Evolutionary conservation across 176 grass and related monocot genomes (phyloP).

Genomic region (Zizania latifolia): DNA sequence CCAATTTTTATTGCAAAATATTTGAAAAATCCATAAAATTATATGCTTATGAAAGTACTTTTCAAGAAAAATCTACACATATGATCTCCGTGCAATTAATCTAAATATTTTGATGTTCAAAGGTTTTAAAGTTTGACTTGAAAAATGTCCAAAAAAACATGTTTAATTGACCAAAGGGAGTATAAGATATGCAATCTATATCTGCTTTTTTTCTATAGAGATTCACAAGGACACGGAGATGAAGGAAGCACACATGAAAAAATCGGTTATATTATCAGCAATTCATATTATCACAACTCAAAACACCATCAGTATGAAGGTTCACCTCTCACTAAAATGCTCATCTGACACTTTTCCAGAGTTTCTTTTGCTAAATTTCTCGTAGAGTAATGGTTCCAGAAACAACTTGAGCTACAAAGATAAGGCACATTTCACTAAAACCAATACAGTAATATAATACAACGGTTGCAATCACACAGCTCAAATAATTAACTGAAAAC

Average conservation of each 20-base stretch:
- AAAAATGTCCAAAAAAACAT: not conserved
- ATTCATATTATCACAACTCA: not conserved
- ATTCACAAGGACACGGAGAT: not conserved
- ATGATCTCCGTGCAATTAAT: not conserved
- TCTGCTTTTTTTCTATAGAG: not conserved
- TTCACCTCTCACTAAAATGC: conserved; percentile 72
- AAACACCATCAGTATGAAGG: conserved; percentile 37
- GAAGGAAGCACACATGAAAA: not conserved
- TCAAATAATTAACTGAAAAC: conserved; percentile 6
- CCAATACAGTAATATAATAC: not conserved
- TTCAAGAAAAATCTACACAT: too few relatives aligned
- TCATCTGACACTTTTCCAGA: conserved; percentile 68
- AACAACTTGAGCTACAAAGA: conserved; percentile 61
- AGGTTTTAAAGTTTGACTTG: not conserved
- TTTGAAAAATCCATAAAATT: not conserved
- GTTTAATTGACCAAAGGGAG: not conserved
- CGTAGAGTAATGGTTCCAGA: conserved; percentile 79
- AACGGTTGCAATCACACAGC: not conserved
- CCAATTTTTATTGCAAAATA: not conserved
- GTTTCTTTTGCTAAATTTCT: conserved; percentile 36
- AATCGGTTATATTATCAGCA: not conserved
- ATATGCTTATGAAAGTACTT: not conserved
- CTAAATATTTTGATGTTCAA: not conserved
- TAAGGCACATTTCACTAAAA: not conserved
- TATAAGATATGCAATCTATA: not conserved